Percentiles rank a stretch among this genome's conserved stretches.
Conservation (phyloP, 225 moss, liverwort and hornwort species). For the Straminergon stramineum region DNA sequence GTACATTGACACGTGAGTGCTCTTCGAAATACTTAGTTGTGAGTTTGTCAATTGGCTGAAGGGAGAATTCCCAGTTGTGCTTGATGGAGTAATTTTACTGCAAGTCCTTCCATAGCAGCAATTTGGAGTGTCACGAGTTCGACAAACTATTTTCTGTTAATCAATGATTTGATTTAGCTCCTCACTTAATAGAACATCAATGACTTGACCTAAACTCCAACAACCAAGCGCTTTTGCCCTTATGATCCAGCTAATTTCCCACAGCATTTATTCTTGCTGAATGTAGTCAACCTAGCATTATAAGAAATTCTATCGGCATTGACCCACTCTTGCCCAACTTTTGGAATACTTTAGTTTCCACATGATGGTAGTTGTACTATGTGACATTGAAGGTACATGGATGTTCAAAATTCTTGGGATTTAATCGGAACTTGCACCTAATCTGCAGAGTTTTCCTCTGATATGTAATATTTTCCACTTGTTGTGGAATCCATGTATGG, state of each 20-base stretch:
- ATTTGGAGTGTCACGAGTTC: background rate
- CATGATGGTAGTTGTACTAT: too few species aligned
- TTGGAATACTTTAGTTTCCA: too few species aligned
- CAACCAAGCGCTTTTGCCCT: background rate
- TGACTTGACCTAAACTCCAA: too few species aligned
- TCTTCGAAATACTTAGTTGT: background rate
- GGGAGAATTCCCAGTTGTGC: background rate
- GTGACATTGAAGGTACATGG: too few species aligned
- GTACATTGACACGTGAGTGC: background rate
- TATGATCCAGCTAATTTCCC: background rate
- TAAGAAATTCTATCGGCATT: too few species aligned
- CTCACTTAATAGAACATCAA: background rate
- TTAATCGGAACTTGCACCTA: background rate
- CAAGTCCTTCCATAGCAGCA: background rate
- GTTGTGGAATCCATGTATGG: too few species aligned
- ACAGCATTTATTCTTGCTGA: background rate
- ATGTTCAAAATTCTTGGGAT: too few species aligned
- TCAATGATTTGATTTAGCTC: background rate
- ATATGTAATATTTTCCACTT: background rate
- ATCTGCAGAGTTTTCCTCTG: background rate
- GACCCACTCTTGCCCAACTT: background rate
- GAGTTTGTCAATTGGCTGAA: background rate
- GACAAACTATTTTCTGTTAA: background rate
- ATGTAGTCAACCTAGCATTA: background rate
- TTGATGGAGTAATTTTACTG: background rate